Evolutionary conservation across 2,329 filamentous ascomycete species (phyloP).

Genomic region (Hymenoscyphus fructigenus): DNA sequence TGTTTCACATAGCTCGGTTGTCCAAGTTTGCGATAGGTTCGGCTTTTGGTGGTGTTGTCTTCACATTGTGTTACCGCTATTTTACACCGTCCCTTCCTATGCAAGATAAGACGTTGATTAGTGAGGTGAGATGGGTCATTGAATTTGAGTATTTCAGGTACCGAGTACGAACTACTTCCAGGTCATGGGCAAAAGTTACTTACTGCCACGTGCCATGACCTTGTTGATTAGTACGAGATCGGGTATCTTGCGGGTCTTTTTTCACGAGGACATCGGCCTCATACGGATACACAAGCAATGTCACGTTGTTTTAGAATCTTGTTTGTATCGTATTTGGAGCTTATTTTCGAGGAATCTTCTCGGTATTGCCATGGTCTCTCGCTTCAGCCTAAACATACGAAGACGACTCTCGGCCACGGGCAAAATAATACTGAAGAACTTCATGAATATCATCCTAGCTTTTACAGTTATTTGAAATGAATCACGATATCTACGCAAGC

Average conservation of each 20-base stretch:
- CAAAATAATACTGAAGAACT: not conserved
- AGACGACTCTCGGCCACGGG: not conserved
- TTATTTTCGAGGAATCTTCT: not conserved
- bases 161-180: not conserved
- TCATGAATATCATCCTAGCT: not conserved
- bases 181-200: not conserved
- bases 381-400: not conserved
- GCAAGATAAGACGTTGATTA: too few relatives aligned
- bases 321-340: not conserved
- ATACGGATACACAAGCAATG: not conserved
- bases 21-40: not conserved
- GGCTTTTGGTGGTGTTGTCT: too few relatives aligned
- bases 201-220: not conserved
- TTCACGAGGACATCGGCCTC: not conserved
- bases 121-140: too few relatives aligned
- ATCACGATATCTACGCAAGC: not conserved
- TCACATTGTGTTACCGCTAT: too few relatives aligned
- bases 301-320: too few relatives aligned
- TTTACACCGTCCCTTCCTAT: too few relatives aligned
- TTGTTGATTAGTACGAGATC: not conserved
- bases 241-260: not conserved
- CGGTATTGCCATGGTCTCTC: not conserved
- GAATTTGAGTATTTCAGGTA: not conserved
- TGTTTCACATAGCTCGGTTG: not conserved
- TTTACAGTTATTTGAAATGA: not conserved